These are phyloP conservation scores for Cornus florida DNA, from an alignment of 148 eudicot genomes.

Conservation along the genomic window DNA sequence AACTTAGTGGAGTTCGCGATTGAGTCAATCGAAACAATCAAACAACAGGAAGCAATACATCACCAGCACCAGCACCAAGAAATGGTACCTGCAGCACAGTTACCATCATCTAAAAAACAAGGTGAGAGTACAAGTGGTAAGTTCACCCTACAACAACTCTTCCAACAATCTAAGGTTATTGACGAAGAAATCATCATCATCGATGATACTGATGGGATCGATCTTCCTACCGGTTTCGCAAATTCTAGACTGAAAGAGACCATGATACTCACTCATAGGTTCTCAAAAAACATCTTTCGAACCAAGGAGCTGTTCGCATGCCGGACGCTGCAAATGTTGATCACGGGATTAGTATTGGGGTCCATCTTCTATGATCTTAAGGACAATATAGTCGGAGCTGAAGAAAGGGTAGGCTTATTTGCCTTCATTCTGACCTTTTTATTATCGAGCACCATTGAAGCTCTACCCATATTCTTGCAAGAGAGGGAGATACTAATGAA, in stretches of 20 bases:
- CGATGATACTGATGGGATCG: too few species aligned
- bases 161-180: conserved; percentile 85
- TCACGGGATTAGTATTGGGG: conserved; percentile 76
- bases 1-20: conserved; percentile 86
- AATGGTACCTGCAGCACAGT: background rate
- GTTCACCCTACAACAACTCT: conserved; percentile 78
- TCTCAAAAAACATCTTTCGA: conserved; percentile 70
- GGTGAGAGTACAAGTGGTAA: conserved; percentile 26
- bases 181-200: conserved; percentile 43
- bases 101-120: too few species aligned
- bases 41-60: conserved; percentile 16
- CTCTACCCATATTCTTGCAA: conserved; percentile 88
- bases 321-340: conserved; percentile 73
- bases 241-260: conserved; percentile 67
- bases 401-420: conserved; percentile 85
- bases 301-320: conserved; percentile 87
- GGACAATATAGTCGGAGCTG: conserved; percentile 65
- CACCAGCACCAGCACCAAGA: too few species aligned
- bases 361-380: conserved; percentile 77
- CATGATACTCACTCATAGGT: conserved; percentile 67
- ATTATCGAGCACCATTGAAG: conserved; percentile 80
- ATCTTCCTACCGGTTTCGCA: conserved; percentile 25
- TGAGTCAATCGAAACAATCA: conserved; percentile 65
- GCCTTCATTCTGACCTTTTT: conserved; percentile 89
- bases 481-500: conserved; percentile 92